phyloP scores from a whole-genome alignment of 176 grass and related monocot species.

The Aegilops bicornis region DNA sequence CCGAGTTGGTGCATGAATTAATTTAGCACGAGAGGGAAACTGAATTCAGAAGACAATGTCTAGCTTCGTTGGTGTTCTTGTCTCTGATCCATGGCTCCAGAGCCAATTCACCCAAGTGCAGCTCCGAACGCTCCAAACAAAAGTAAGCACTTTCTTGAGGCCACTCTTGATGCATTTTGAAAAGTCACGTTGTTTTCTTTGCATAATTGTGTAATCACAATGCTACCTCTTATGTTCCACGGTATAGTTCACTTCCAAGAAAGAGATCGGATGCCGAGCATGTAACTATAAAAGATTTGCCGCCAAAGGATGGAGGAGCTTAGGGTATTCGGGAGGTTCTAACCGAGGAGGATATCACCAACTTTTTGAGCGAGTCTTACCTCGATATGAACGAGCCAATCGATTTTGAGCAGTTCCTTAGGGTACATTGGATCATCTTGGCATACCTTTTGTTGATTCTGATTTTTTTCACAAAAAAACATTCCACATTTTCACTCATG shows the following conservation, averaged over 20 bases:
- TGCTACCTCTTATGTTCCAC: neutral
- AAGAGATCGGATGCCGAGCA: slow-evolving; percentile 45
- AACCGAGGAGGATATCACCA: slow-evolving; percentile 57
- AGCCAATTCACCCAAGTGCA: slow-evolving; percentile 98
- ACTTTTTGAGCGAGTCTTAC: slow-evolving; percentile 56
- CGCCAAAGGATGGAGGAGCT: slow-evolving; percentile 72
- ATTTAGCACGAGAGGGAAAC: neutral
- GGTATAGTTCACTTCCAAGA: slow-evolving; percentile 43
- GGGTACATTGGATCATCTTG: slow-evolving; percentile 38
- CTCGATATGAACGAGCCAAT: slow-evolving; percentile 59
- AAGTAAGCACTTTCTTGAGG: slow-evolving; percentile 37
- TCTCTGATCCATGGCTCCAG: slow-evolving; percentile 87
- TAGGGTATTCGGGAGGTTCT: slow-evolving; percentile 77
- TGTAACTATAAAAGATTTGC: slow-evolving; percentile 73
- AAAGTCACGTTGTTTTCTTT: neutral
- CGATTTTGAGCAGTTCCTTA: slow-evolving; percentile 89
- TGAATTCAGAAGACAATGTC: slow-evolving; percentile 59
- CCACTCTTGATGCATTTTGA: neutral
- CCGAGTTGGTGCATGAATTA: neutral
- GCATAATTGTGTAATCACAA: neutral
- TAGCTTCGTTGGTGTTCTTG: slow-evolving; percentile 73
- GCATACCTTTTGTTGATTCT: neutral
- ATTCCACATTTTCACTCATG: neutral
- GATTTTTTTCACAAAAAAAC: too few species aligned
- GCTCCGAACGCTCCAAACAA: slow-evolving; percentile 77